Conservation (phyloP, 257 asterid genomes). For the Ehretia macrophylla region DNA sequence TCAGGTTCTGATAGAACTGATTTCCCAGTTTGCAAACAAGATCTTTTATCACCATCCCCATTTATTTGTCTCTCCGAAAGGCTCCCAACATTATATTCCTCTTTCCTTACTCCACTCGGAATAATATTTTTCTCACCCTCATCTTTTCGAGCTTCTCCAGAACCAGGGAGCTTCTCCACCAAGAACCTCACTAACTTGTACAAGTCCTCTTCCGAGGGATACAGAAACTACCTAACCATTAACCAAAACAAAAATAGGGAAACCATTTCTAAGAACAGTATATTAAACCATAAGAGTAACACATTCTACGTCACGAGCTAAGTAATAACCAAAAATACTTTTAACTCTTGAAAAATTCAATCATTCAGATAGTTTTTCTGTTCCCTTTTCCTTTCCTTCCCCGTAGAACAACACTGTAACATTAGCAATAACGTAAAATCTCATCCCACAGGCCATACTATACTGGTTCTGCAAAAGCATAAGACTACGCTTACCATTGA, state of each 20-base stretch:
- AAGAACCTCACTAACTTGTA: conserved; percentile 54
- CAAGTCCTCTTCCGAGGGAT: conserved; percentile 70
- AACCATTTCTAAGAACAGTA: background rate
- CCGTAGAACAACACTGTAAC: too few species aligned
- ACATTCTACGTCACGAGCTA: too few species aligned
- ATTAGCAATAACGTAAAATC: too few species aligned
- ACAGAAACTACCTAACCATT: conserved; percentile 70
- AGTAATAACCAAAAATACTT: too few species aligned
- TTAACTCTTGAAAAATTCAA: too few species aligned
- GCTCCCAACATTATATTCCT: conserved; percentile 3
- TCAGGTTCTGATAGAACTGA: conserved; percentile 4
- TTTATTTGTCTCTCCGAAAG: background rate
- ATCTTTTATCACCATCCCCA: background rate
- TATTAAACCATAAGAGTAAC: too few species aligned
- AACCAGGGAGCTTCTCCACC: conserved; percentile 46
- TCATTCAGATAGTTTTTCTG: too few species aligned
- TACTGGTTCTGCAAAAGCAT: too few species aligned
- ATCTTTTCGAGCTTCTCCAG: conserved; percentile 22
- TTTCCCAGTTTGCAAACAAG: conserved; percentile 2
- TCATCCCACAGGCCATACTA: too few species aligned
- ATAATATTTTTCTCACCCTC: conserved; percentile 12
- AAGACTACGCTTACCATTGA: too few species aligned
- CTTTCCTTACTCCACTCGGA: conserved; percentile 8
- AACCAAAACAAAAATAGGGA: conserved; percentile 3
- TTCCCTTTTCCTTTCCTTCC: too few species aligned